Base-by-base conservation (phyloP, 2,329 filamentous ascomycete species). In the Ophiostoma himal-ulmi region DNA sequence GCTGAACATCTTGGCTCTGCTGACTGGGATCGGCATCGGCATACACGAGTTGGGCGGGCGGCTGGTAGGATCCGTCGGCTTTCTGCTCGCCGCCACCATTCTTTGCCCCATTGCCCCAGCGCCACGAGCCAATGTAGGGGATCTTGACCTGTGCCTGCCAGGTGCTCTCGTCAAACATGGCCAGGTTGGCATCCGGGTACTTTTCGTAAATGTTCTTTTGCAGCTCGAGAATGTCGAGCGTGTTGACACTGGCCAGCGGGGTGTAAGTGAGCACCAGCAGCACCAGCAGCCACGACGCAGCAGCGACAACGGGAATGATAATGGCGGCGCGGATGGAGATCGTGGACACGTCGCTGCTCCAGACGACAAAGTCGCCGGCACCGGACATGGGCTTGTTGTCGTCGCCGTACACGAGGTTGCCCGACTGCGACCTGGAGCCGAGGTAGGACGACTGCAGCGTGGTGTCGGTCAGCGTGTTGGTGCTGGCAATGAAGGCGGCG, bases 281-380 rank as follows among this genome's bases (percentile, higher is more conserved):
- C 14, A 75, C 62, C 11, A 74, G 73, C 62, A 76, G 48, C 57
- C 57, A 70, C 3, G 71, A 70, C n/a, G 26, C 67, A 5, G 64
- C 36, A 5, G 71, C 44, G 5, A 72, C 39, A 20, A 70, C 73
- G 5, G 75, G 75, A 41, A 76, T 73, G 54, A 76, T 64, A 66
- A 76, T 75, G 60, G 76, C 74, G 13, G 75, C 69, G 57, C 74
- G 70, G 3, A 76, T 69, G n/a, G 76, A 77, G 22, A 78, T 69
- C 5, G 77, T 73, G 17, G 75, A 71, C 54, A 76, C 73, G 37
- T 77, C 76, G 34, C 70, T 57, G 52, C 71, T 75, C 74, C 74
- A 75, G 41, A 77, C 75, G 60, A 77, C 76, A 69, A 77, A 77
- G 60, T 75, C 74, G 36, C 68, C 73, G 17, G 74, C 72, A 3